Percentiles rank a stretch among this genome's conserved stretches.
Conservation (phyloP, 306 rosid species). For the Heteromeles arbutifolia region DNA sequence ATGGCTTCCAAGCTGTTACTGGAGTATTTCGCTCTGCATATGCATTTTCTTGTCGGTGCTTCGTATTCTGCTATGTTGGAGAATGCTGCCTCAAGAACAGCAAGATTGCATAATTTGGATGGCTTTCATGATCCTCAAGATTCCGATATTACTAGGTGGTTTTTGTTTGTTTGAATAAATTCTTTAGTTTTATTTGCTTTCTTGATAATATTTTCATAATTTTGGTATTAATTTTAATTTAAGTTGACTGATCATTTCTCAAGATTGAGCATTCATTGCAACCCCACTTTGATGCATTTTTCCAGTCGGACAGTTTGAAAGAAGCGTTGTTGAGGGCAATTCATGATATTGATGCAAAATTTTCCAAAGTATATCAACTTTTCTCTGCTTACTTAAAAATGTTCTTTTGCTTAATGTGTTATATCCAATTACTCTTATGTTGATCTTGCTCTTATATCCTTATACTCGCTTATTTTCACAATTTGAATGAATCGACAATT, state of each 20-base stretch:
- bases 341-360: conserved; percentile 71
- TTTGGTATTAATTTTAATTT: too few species aligned
- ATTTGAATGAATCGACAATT: too few species aligned
- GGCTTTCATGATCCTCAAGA: conserved; percentile 41
- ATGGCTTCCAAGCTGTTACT: conserved; percentile 77
- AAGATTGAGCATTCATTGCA: conserved; percentile 60
- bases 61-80: conserved; percentile 50
- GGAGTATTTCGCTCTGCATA: conserved; percentile 83
- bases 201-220: background rate
- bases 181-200: too few species aligned
- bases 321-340: conserved; percentile 89
- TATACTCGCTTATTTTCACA: too few species aligned
- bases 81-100: conserved; percentile 15
- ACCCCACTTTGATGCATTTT: conserved; percentile 51
- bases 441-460: conserved; percentile 26
- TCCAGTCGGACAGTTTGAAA: conserved; percentile 81
- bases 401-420: conserved; percentile 11
- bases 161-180: too few species aligned
- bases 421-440: conserved; percentile 11
- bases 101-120: conserved; percentile 47
- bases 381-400: conserved; percentile 2
- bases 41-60: conserved; percentile 88
- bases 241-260: conserved; percentile 26
- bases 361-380: conserved; percentile 54
- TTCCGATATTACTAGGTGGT: too few species aligned